A percentile compares a stretch with the other conserved stretches of the same genome.
Conservation (phyloP, 1,284 basidiomycete species). For the Leccinum fallax region DNA sequence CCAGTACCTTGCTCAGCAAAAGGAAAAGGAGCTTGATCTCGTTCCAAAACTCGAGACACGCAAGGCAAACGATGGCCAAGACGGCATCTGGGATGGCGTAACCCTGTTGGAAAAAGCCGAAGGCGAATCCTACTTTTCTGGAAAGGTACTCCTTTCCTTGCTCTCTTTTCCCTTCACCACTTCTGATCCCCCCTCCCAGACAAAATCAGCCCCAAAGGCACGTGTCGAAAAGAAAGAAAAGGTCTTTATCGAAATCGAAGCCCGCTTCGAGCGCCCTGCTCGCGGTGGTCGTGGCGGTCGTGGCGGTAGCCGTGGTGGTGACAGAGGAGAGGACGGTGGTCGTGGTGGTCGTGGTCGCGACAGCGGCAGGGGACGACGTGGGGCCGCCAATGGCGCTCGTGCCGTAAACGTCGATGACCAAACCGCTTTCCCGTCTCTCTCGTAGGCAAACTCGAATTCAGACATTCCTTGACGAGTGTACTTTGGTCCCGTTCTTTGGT, state of each 20-base stretch:
- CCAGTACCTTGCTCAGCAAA: conserved; percentile 79
- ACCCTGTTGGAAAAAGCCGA: conserved; percentile 62
- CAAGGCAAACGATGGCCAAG: conserved; percentile 71
- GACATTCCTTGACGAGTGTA: conserved; percentile 5
- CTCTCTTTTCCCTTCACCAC: not conserved
- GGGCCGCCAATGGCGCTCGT: conserved; percentile 11
- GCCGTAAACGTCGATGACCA: conserved; percentile 75
- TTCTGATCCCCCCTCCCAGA: conserved; percentile 39
- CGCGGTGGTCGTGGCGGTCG: conserved; percentile 54
- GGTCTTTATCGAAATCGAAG: conserved; percentile 76
- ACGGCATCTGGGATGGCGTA: conserved; percentile 62
- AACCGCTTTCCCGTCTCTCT: conserved; percentile 82
- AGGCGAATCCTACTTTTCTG: conserved; percentile 71
- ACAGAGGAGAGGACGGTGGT: conserved; percentile 41
- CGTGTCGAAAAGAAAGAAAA: conserved; percentile 79
- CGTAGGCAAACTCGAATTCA: conserved; percentile 41
- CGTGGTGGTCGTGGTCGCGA: conserved; percentile 48
- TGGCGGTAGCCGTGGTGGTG: conserved; percentile 23
- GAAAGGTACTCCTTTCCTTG: conserved; percentile 56
- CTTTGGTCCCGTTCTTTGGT: conserved; percentile 8
- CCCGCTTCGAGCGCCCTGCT: conserved; percentile 70
- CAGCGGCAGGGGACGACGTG: conserved; percentile 39
- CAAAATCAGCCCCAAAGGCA: conserved; percentile 60
- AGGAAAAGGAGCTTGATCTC: conserved; percentile 51
- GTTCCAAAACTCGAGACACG: conserved; percentile 75